These are phyloP conservation scores for Byssothecium circinans DNA, from an alignment of 2,329 filamentous ascomycete species.

Conservation along the genomic window DNA sequence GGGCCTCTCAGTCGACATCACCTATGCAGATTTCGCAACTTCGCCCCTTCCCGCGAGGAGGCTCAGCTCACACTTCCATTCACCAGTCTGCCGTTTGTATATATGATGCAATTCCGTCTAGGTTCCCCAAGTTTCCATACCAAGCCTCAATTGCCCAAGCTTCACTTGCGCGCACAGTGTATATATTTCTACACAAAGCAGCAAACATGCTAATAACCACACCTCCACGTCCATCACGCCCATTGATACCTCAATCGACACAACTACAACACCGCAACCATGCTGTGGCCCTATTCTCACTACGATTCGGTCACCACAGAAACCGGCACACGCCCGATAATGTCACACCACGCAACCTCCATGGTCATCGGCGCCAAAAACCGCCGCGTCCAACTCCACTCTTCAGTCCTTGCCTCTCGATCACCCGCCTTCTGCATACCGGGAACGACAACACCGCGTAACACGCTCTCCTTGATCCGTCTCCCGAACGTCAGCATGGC, in stretches of 20 bases:
- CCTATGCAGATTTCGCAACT: too few relatives aligned
- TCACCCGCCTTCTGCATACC: conserved; percentile 4
- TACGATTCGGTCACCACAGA: neutral
- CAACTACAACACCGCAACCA: neutral
- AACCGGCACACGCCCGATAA: neutral
- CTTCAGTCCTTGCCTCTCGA: neutral
- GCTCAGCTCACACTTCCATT: neutral
- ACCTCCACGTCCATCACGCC: neutral
- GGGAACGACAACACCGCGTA: neutral
- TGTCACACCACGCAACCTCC: neutral
- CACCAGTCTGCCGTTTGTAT: neutral
- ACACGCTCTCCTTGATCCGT: neutral
- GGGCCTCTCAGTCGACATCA: too few relatives aligned
- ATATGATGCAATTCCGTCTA: neutral
- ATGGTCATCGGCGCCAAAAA: conserved; percentile 6
- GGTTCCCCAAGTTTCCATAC: neutral
- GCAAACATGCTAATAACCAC: neutral
- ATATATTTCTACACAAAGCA: too few relatives aligned
- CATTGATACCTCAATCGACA: neutral
- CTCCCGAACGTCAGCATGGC: neutral
- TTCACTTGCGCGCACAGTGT: too few relatives aligned
- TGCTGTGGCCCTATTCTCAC: neutral
- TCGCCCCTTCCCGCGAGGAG: too few relatives aligned
- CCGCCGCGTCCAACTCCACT: conserved; percentile 8
- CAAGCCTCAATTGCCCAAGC: too few relatives aligned